phyloP scores from a whole-genome alignment of 441 rosid genomes.

The Adansonia gregorii region DNA sequence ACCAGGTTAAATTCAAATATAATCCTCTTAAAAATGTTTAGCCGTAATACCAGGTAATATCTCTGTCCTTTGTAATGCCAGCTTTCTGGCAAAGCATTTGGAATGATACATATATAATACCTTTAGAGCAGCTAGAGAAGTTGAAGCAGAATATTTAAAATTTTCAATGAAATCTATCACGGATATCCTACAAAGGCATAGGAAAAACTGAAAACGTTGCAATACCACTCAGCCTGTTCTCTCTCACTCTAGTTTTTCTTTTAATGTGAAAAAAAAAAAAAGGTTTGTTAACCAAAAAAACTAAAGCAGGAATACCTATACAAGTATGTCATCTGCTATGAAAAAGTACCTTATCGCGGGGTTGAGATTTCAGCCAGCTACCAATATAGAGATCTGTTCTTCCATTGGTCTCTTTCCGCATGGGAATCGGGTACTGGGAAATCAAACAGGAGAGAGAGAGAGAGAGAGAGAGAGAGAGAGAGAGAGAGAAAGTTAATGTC shows the following conservation, averaged over 20 bases:
- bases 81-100: not conserved
- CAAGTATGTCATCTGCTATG: not conserved
- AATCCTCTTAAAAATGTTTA: not conserved
- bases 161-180: not conserved
- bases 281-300: slow-evolving; percentile 8
- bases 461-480: not conserved
- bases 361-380: slow-evolving; percentile 79
- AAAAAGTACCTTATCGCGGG: slow-evolving; percentile 73
- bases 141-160: not conserved
- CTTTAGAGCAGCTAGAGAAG: not conserved
- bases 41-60: not conserved
- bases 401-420: slow-evolving; percentile 85
- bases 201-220: not conserved
- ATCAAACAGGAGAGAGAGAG: not conserved
- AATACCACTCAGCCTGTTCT: not conserved
- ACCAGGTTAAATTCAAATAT: not conserved
- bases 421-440: slow-evolving; percentile 70
- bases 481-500: not conserved
- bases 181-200: not conserved
- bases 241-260: not conserved
- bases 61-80: not conserved
- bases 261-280: not conserved
- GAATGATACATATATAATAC: not conserved
- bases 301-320: not conserved
- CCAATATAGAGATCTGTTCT: slow-evolving; percentile 75